Percentiles rank a stretch among this genome's conserved stretches.
Conservation (phyloP, 768 basidiomycete genomes). For the Dendrothele bispora region DNA sequence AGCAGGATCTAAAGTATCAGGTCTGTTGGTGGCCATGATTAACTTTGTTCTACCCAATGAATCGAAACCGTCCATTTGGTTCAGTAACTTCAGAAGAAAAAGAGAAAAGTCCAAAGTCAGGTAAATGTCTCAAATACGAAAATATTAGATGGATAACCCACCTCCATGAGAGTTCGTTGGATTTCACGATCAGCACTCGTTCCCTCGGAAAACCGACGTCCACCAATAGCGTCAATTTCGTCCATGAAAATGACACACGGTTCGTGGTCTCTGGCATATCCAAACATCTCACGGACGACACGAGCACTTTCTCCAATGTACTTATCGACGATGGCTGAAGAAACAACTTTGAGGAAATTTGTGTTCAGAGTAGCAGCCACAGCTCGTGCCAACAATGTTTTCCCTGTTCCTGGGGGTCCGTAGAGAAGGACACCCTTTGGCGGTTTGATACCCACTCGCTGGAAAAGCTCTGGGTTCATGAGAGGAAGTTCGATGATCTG, state of each 20-base stretch:
- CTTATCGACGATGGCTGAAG: constrained; percentile 96
- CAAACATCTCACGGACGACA: constrained; percentile 98
- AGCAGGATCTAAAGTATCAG: constrained; percentile 96
- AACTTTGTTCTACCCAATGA: constrained; percentile 93
- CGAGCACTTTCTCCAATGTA: constrained; percentile 98
- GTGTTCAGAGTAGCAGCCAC: constrained; percentile 93
- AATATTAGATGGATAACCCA: constrained; percentile 24
- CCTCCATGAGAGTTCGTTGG: constrained; percentile 98
- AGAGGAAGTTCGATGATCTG: constrained; percentile 96
- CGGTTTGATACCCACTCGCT: constrained; percentile 94
- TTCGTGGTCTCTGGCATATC: constrained; percentile 95
- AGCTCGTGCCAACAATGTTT: constrained; percentile 91
- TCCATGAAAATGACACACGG: constrained; percentile 99
- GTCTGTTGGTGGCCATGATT: constrained; percentile 99
- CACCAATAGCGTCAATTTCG: constrained; percentile 97
- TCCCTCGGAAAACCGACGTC: constrained; percentile 87
- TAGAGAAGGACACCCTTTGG: constrained; percentile 96
- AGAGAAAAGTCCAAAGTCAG: neutral
- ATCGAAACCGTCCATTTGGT: constrained; percentile 99
- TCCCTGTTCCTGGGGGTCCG: constrained; percentile 95
- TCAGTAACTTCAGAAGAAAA: constrained; percentile 57
- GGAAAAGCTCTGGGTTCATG: constrained; percentile 90
- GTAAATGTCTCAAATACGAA: neutral
- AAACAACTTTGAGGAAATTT: constrained; percentile 98
- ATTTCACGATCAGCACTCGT: constrained; percentile 99